Conservation (phyloP, 768 basidiomycete species). For the Termitomyces sp. region DNA sequence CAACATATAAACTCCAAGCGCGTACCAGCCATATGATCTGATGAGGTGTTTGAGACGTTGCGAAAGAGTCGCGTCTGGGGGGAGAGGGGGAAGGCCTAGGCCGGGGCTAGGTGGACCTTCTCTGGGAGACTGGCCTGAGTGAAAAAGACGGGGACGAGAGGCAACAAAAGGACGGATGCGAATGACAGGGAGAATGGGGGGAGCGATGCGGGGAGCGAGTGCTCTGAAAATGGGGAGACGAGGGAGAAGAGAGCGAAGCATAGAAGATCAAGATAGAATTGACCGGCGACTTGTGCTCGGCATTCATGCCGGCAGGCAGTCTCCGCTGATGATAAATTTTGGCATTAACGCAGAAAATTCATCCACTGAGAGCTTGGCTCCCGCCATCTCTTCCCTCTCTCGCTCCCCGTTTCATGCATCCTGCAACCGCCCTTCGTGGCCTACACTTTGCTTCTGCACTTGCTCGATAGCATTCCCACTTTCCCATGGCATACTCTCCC, state of each 20-base stretch:
- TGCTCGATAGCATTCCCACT: constrained; percentile 43
- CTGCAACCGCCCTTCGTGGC: constrained; percentile 17
- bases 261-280: background rate
- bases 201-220: constrained; percentile 37
- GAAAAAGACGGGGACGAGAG: constrained; percentile 35
- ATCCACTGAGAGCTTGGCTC: too few species aligned
- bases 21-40: constrained; percentile 94
- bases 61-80: constrained; percentile 52
- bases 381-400: constrained; percentile 6
- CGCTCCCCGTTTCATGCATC: constrained; percentile 38
- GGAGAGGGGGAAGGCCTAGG: constrained; percentile 26
- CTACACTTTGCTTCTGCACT: constrained; percentile 31
- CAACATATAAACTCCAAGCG: constrained; percentile 82
- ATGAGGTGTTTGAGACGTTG: constrained; percentile 77
- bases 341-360: too few species aligned
- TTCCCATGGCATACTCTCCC: constrained; percentile 24
- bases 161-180: constrained; percentile 26
- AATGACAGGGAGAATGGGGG: constrained; percentile 44
- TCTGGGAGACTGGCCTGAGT: constrained; percentile 37
- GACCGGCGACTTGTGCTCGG: background rate
- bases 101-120: constrained; percentile 24
- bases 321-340: constrained; percentile 5
- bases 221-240: constrained; percentile 43
- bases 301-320: too few species aligned
- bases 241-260: constrained; percentile 22